A percentile compares a stretch with the other conserved stretches of the same genome.
Evolutionary conservation across 768 basidiomycete species (phyloP).

Genomic region (Tricholoma bakamatsutake): DNA sequence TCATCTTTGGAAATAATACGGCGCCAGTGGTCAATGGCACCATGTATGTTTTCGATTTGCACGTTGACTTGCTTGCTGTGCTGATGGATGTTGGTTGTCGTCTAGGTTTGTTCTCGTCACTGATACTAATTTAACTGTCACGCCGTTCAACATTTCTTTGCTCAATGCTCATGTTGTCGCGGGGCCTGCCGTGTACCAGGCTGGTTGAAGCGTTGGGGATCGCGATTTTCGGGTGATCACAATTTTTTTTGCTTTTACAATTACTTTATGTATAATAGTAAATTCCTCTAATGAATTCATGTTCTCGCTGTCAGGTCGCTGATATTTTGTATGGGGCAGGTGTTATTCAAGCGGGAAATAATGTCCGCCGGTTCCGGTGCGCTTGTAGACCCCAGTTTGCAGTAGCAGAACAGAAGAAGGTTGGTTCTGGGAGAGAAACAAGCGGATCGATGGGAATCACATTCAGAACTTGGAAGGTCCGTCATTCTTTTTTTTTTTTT

Average conservation of each 20-base stretch:
- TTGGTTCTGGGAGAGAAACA: no score
- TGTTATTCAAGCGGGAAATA: no score
- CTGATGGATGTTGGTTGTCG: neutral
- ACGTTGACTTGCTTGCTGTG: neutral
- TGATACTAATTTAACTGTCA: constrained; percentile 40
- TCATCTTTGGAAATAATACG: constrained; percentile 36
- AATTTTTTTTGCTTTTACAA: neutral
- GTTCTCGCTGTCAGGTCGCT: neutral
- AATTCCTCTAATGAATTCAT: neutral
- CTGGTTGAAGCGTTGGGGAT: neutral
- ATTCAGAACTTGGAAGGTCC: no score
- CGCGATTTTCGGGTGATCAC: neutral
- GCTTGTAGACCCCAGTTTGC: no score
- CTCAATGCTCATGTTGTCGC: constrained; percentile 51
- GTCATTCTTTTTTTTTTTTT: no score
- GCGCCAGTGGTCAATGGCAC: constrained; percentile 47
- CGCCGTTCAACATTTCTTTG: constrained; percentile 47
- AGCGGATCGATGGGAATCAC: no score
- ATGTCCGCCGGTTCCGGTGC: no score
- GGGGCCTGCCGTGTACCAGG: constrained; percentile 41
- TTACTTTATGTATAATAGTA: neutral
- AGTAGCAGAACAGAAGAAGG: no score
- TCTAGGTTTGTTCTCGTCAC: constrained; percentile 45
- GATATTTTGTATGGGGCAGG: neutral
- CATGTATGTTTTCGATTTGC: constrained; percentile 23